These are phyloP conservation scores for Neurospora discreta DNA, from an alignment of 495 filamentous ascomycete species.

Conservation along the genomic window DNA sequence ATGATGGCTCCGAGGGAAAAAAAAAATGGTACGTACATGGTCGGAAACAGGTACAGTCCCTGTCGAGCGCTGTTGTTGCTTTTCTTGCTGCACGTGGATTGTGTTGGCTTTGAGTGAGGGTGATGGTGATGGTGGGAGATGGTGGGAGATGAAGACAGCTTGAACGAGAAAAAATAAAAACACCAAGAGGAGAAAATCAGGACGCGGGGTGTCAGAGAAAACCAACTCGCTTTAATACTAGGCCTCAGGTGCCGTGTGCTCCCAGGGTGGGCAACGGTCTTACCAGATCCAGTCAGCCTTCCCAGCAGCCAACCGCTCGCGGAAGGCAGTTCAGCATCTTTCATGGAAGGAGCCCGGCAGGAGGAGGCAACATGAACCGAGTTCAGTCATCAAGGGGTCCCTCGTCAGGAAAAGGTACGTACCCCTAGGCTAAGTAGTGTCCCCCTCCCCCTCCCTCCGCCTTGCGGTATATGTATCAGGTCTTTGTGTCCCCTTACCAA, in stretches of 20 bases:
- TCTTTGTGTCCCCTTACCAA: neutral
- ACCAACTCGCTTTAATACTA: neutral
- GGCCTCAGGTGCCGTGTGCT: neutral
- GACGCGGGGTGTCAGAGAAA: neutral
- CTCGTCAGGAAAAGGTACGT: neutral
- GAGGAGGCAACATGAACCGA: neutral
- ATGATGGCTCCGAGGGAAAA: neutral
- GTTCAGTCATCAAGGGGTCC: neutral
- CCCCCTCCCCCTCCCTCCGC: neutral
- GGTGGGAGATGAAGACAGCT: neutral
- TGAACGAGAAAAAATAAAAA: neutral
- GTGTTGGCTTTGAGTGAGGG: neutral
- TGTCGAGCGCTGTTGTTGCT: neutral
- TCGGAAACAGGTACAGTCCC: neutral
- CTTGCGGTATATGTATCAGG: neutral
- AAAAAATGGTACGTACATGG: neutral
- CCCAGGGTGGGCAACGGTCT: neutral
- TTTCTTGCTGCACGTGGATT: neutral
- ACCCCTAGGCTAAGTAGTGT: too few relatives aligned
- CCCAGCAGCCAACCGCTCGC: neutral
- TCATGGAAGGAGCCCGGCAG: neutral
- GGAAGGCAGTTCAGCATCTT: neutral
- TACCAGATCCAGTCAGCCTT: neutral
- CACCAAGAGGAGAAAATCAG: neutral
- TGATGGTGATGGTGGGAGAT: neutral